Base-by-base conservation (phyloP, 371 early-diverging fungal species). In the Mortierella sp. region DNA sequence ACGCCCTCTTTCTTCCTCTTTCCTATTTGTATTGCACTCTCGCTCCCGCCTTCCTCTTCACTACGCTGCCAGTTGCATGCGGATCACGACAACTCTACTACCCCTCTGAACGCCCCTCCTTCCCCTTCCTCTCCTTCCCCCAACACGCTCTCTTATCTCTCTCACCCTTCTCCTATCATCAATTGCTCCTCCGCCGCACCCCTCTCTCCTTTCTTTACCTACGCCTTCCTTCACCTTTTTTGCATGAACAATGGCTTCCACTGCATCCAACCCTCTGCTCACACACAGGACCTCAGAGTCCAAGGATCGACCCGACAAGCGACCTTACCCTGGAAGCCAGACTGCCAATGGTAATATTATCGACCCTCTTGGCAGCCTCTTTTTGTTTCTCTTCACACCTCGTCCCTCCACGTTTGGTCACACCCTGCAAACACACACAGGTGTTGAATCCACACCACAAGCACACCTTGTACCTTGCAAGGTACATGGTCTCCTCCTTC, bases 281-380 rank as follows among this genome's bases (percentile, higher is more conserved):
- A 70, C 69, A 31, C 69, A 71, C 21, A 54, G 26, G 13, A 69
- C 46, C 24, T 28, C 69, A 50, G 83, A 75, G 69, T 67, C 67
- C 67, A 53, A 53, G 40, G 82, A 78, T 70, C 82, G 82, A 37
- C 75, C 75, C n/a, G 79, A 80, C 69, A 82, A 82, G 71, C 54
- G 83, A 76, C 75, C 78, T 5, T 78, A 72, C 76, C 78, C 82
- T 24, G 82, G 75, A 3, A 72, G 64, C 48, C 48, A 76, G 9
- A 73, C 79, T 37, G 79, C 75, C 71, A 76, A 79, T 69, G 76
- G 83, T 82, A 82, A 72, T 9, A 14, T 21, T 16, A 37, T 46
- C 26, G 34, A 16, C 34, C 8, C 31, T 57, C 3, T 28, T 59
- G n/a, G n/a, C n/a, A n/a, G 16, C 2, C 34, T 4, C 14, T 19